Percentiles rank a stretch among this genome's conserved stretches.
phyloP scores from a whole-genome alignment of 495 filamentous ascomycete genomes.

The Podospora bellae-mahoneyi region DNA sequence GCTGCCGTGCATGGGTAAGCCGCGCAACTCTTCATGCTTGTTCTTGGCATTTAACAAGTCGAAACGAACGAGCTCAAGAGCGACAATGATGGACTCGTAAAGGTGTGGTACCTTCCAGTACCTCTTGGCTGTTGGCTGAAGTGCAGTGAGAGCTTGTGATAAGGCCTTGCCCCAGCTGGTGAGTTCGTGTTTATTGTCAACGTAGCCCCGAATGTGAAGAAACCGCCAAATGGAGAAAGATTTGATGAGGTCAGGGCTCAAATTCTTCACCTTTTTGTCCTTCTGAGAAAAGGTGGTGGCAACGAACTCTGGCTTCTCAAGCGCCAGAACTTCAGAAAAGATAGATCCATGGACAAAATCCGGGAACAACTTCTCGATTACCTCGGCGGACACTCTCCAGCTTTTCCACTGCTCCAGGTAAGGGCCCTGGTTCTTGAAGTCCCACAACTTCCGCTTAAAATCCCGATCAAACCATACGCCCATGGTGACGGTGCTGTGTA shows the following conservation, averaged over 20 bases:
- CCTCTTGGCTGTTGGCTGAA: conserved; percentile 61
- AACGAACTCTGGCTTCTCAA: conserved; percentile 64
- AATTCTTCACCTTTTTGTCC: conserved; percentile 38
- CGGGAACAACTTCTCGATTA: conserved; percentile 45
- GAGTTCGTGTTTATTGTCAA: conserved; percentile 74
- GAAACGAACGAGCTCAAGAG: conserved; percentile 74
- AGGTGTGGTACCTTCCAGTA: conserved; percentile 48
- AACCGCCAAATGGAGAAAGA: conserved; percentile 82
- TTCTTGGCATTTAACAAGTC: conserved; percentile 68
- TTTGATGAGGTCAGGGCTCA: conserved; percentile 66
- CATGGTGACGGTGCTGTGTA: conserved; percentile 68
- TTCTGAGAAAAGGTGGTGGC: conserved; percentile 57
- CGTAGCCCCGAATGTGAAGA: conserved; percentile 81
- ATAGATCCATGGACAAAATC: conserved; percentile 53
- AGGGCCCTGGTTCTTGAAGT: conserved; percentile 50
- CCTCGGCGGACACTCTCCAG: conserved; percentile 68
- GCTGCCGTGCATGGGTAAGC: conserved; percentile 48
- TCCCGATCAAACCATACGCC: conserved; percentile 82
- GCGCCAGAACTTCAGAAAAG: conserved; percentile 53
- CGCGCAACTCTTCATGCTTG: conserved; percentile 49
- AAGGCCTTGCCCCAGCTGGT: conserved; percentile 82
- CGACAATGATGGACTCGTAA: conserved; percentile 56
- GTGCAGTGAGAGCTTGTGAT: conserved; percentile 58
- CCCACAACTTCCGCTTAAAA: conserved; percentile 61
- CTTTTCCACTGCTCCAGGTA: conserved; percentile 58